A percentile compares a stretch with the other conserved stretches of the same genome.
Conservation (phyloP, 2,329 filamentous ascomycete genomes). For the Berkeleyomyces basicola region DNA sequence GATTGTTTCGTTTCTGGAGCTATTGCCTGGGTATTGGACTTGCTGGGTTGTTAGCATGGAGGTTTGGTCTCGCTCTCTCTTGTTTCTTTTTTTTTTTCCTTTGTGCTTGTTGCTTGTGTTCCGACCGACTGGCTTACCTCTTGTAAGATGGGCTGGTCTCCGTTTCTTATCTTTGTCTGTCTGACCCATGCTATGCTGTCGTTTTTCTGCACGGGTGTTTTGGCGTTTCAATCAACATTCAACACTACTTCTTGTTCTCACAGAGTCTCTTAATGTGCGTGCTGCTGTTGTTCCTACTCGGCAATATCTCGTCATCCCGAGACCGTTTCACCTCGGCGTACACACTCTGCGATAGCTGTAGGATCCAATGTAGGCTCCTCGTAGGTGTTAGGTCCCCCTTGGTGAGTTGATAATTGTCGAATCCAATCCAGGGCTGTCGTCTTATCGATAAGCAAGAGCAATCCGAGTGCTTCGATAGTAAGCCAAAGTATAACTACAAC, state of each 20-base stretch:
- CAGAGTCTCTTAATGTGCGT: background rate
- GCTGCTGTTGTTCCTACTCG: background rate
- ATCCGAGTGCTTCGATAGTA: background rate
- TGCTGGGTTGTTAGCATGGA: background rate
- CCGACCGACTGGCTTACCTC: background rate
- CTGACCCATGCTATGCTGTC: background rate
- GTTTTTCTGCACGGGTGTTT: background rate
- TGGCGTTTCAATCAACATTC: background rate
- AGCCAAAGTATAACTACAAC: background rate
- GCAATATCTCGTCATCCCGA: background rate
- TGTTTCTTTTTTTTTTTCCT: background rate
- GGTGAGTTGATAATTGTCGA: too few relatives aligned
- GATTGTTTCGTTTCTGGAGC: constrained; percentile 1
- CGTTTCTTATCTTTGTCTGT: background rate
- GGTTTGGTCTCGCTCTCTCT: background rate
- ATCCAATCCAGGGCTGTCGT: background rate
- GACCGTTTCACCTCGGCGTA: too few relatives aligned
- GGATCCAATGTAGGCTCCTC: too few relatives aligned
- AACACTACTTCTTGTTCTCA: background rate
- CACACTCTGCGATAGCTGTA: too few relatives aligned
- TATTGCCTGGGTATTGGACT: background rate
- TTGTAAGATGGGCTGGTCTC: background rate
- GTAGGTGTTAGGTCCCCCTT: too few relatives aligned
- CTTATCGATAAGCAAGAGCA: background rate
- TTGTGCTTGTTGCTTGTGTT: background rate